Conservation (phyloP, 2,329 filamentous ascomycete genomes). For the Penicillium fuscoglaucum region DNA sequence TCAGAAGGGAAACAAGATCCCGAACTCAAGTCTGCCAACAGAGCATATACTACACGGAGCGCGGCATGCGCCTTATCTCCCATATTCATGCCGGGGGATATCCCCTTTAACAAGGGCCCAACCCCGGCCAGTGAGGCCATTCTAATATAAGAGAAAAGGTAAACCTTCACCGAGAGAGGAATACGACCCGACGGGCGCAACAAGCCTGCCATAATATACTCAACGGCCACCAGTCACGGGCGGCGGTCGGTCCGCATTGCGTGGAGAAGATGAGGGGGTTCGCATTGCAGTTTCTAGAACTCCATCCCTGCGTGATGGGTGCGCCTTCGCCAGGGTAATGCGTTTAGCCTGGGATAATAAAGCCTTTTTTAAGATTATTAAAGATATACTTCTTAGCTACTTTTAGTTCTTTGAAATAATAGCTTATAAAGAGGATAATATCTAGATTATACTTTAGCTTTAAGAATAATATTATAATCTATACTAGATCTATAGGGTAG, state of each 20-base stretch:
- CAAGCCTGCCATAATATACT: background rate
- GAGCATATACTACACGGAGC: background rate
- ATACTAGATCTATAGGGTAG: no score
- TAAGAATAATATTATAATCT: no score
- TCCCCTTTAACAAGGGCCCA: background rate
- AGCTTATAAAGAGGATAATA: no score
- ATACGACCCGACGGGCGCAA: slow-evolving; percentile 9
- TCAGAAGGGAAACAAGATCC: background rate
- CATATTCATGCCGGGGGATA: slow-evolving; percentile 2
- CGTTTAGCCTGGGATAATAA: slow-evolving; percentile 6
- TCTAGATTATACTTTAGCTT: no score
- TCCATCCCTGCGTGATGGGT: slow-evolving; percentile 2
- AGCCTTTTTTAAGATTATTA: no score
- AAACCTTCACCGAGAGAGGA: background rate
- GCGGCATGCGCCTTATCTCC: slow-evolving; percentile 2
- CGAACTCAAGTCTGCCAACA: background rate
- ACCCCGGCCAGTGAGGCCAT: background rate
- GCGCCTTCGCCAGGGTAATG: slow-evolving; percentile 1
- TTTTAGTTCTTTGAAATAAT: no score
- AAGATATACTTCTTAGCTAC: no score
- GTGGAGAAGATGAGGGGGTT: slow-evolving; percentile 13
- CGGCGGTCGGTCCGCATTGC: slow-evolving; percentile 3
- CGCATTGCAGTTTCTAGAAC: slow-evolving; percentile 8
- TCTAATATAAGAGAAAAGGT: background rate
- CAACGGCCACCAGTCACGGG: slow-evolving; percentile 1